A percentile compares a stretch with the other conserved stretches of the same genome.
Evolutionary conservation across 768 basidiomycete species (phyloP).

Genomic region (Lactarius hatsudake): DNA sequence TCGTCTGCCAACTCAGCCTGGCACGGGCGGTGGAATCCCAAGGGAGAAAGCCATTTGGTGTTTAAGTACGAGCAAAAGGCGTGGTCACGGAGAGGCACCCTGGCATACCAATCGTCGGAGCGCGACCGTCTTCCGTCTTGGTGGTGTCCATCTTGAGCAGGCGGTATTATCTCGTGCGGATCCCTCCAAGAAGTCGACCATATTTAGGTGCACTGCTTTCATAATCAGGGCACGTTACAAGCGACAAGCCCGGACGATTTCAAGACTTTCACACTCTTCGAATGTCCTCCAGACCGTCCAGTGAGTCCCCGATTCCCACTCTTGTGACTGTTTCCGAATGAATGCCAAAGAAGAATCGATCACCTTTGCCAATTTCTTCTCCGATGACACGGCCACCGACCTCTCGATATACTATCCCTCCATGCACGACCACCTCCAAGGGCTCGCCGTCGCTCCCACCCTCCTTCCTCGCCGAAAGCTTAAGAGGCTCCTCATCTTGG

Average conservation of each 20-base stretch:
- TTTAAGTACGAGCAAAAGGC: constrained; percentile 25
- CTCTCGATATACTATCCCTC: constrained; percentile 17
- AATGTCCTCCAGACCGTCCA: background rate
- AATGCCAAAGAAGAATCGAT: background rate
- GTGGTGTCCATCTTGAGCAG: background rate
- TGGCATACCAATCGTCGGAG: background rate
- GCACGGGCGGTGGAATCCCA: constrained; percentile 13
- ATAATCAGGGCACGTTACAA: constrained; percentile 1
- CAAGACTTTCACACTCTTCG: background rate
- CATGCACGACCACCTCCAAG: constrained; percentile 18
- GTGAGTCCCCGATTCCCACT: background rate
- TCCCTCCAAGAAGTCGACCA: background rate
- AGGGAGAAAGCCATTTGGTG: constrained; percentile 26
- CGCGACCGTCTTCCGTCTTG: background rate
- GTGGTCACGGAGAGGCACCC: constrained; percentile 18
- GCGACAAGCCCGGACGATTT: constrained; percentile 16
- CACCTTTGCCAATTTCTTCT: constrained; percentile 18
- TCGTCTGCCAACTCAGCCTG: constrained; percentile 17
- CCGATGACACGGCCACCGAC: constrained; percentile 21
- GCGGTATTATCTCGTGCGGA: constrained; percentile 3
- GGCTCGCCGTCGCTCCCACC: constrained; percentile 3
- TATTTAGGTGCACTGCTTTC: background rate
- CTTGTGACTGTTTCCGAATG: background rate
- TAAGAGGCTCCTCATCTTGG: constrained; percentile 18
- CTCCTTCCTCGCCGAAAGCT: constrained; percentile 20